Base-by-base conservation (phyloP, 352 stramenopile genomes). In the Phytopythium oedochilum region DNA sequence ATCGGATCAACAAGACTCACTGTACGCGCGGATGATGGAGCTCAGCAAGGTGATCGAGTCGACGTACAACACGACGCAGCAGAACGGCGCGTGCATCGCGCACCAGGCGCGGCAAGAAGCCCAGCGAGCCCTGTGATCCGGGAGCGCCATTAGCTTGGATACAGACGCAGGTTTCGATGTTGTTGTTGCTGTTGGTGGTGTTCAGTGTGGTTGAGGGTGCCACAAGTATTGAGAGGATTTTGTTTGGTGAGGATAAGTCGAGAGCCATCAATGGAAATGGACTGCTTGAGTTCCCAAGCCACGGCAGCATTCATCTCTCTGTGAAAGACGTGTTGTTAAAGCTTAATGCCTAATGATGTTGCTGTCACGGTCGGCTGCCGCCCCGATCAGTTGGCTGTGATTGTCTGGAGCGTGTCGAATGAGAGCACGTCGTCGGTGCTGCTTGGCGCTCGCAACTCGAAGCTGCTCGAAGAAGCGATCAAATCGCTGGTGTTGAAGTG, bases 1-100 rank as follows among this genome's bases (percentile, higher is more conserved):
- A 34, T 68, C 64, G 23, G 29, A 53, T 8, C 53, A 44, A 17
- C 44, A 66, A 20, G 44, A 57, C 5, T 55, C 53, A 17, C 64
- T 73, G 61, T 73, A 70, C 42, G 54, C 29, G 44, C 63, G 60
- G 25, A 75, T 79, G 61, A 43, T 79, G 57, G 67, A 76, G 40
- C 57, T 76, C 11, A 68, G 59, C 26, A 53, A 68, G 53, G 61
- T 68, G 31, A 67, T 63, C 28, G 65, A 77, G 43, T 64, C 42
- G 20, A 68, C 67, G 29, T 73, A 70, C 51, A 59, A 75, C 29
- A 69, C 67, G 5, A 76, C 65, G 17, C 61, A 71, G 35, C 64
- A 78, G 54, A 78, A 70, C 53, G 63, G 63, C 11, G 48, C 57
- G 20, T 70, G 66, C 51, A 55, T 79, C 29, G 52, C 66, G 26